Evolutionary conservation across 179 eudicot genomes (phyloP).

Genomic region (Pouteria campechiana): DNA sequence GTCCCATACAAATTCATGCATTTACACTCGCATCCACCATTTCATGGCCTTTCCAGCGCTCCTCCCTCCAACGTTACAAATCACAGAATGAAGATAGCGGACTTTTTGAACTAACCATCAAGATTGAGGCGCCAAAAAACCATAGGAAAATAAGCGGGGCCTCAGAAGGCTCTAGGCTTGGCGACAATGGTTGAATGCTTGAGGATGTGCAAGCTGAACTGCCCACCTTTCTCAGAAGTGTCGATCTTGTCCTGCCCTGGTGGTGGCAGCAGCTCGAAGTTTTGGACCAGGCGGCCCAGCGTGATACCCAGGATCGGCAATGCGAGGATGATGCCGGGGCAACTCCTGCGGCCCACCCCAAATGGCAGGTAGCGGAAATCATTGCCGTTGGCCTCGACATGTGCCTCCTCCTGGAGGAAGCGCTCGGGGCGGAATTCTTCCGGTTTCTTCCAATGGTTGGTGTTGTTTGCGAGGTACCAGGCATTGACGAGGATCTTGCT

Average conservation of each 20-base stretch:
- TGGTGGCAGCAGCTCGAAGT: slow-evolving; percentile 31
- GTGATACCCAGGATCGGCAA: slow-evolving; percentile 30
- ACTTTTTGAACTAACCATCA: too few relatives aligned
- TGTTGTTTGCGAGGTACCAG: slow-evolving; percentile 42
- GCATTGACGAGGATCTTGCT: slow-evolving; percentile 36
- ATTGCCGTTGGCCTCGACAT: slow-evolving; percentile 28
- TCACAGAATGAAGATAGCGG: too few relatives aligned
- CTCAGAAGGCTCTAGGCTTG: slow-evolving; percentile 24
- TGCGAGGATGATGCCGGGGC: slow-evolving; percentile 39
- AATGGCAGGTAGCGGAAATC: slow-evolving; percentile 41
- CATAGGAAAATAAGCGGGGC: neutral
- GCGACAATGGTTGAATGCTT: slow-evolving; percentile 27
- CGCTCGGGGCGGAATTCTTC: slow-evolving; percentile 37
- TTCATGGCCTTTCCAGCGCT: too few relatives aligned
- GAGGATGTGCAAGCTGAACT: slow-evolving; percentile 28
- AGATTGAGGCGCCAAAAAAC: too few relatives aligned
- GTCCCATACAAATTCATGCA: too few relatives aligned
- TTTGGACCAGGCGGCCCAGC: slow-evolving; percentile 28
- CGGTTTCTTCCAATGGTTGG: slow-evolving; percentile 28
- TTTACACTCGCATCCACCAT: too few relatives aligned
- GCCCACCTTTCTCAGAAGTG: slow-evolving; percentile 28
- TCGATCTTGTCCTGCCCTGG: slow-evolving; percentile 28
- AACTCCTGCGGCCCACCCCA: slow-evolving; percentile 34
- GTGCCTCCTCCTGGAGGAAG: slow-evolving; percentile 32
- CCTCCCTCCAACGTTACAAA: too few relatives aligned